Base-by-base conservation (phyloP, 306 rosid genomes). In the Cicer pinnatifidum region DNA sequence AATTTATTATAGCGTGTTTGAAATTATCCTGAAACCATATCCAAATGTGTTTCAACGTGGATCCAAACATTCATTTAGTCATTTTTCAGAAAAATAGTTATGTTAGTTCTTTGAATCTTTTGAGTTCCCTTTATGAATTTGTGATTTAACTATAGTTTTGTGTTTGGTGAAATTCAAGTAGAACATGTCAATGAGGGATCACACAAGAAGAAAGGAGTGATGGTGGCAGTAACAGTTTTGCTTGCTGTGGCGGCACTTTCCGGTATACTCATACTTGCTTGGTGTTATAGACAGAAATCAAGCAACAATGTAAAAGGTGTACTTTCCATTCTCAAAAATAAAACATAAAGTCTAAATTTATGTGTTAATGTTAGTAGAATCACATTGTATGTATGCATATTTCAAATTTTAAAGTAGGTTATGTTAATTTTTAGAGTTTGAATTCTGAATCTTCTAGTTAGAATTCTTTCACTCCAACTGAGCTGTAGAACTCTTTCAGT, bases 201-300 rank as follows among this genome's bases (percentile, higher is more conserved):
- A 28, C 72, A 64, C 76, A 79, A 71, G 78, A 83, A 83, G 84
- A 12, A 37, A 45, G 45, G 69, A 62, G 38, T 78, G 20, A 3
- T 69, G 33, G 60, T 75, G 65, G 81, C 78, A 17, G 61, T 61
- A 4, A 58, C 62, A 35, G 72, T 65, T 79, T 59, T 76, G 41
- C 40, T 75, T 28, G 70, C 63, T n/a, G 1, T 75, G 39, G 68
- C 48, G 13, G 23, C 23, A 3, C 7, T 83, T 64, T 40, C 58
- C 52, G 63, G 75, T 16, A 35, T 80, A 13, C 57, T 75, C 38
- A 17, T 75, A 11, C 47, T 75, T 5, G 69, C 78, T 5, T 70
- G 83, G 83, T 50, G 62, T 43, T 79, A 70, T 43, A 65, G 43
- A 11, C 46, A 40, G 50, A 83, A 83, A 65, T 72, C 71, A 8